Evolutionary conservation across 164 flowering plant species (phyloP), one percentile per base, ranked within the genome.

Genomic region (Akebia trifoliata): DNA sequence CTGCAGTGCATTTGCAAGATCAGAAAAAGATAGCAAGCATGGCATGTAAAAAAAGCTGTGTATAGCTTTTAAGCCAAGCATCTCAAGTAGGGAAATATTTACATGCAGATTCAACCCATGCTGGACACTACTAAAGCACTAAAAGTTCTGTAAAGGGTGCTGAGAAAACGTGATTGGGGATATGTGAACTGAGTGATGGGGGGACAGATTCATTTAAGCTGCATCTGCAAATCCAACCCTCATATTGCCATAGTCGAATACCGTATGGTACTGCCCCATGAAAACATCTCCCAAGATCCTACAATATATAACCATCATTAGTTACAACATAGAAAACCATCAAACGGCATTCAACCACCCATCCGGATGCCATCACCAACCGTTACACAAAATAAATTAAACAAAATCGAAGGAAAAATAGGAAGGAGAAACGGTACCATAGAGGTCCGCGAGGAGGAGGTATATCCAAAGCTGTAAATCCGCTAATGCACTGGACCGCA

Each of bases 371-470:
- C n/a, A 37, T 4, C n/a, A 14, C 2, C 15, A 3, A 12, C 40
- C 11, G 11, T 37, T 15, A n/a, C 5, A 28, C 6, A 6, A 3
- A 48, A 2, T 8, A 1, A 21, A 15, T 9, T 31, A 48, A 8
- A 18, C 4, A 18, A 14, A 12, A 17, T 15, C 5, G 3, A 4
- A 31, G 25, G 20, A 22, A 29, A n/a, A 60, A 32, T 24, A 29
- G 37, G 62, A 14, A 30, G 40, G 5, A 29, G 29, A 26, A 50
- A 20, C 20, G 8, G 22, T 82, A 81, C 86, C 87, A 82, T 66
- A 78, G 79, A 59, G 93, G 86, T n/a, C 89, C 89, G 9, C 81
- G 87, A 36, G 87, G 89, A 24, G 89, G 84, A 10, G 86, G 57
- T 4, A 86, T 70, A 50, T 86, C 94, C 51, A 86, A 61, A 51